Base-by-base conservation (phyloP, 2,329 filamentous ascomycete species). In the Alternaria sp. region DNA sequence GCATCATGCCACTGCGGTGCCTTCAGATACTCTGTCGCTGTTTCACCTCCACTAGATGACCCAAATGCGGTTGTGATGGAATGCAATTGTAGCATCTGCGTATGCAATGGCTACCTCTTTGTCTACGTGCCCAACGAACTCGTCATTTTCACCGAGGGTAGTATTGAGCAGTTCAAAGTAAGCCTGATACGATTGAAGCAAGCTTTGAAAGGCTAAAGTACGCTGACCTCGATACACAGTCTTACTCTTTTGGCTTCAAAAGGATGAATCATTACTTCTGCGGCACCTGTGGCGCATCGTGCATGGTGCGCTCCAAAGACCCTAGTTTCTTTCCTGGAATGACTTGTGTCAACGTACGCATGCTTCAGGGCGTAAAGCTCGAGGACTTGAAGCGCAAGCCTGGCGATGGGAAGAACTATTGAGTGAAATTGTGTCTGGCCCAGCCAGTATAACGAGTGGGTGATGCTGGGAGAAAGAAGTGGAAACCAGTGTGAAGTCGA, bases 31-130 rank as follows among this genome's bases (percentile, higher is more conserved):
- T 78, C 78, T 14, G 75, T 86, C n/a, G 82, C 75, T 12, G 76
- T 85, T 32, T 81, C 82, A 22, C 83, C 84, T 22, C 81, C 84
- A 5, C 76, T 86, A 38, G 75, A 80, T 12, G 78, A 82, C 63
- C 63, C 62, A 11, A 58, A 32, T 16, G 74, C 81, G 58, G 66
- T 75, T 55, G 79, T 85, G 7, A 46, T 80, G 20, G 65, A 79
- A 22, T 87, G 85, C 78, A 85, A 82, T 67, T 87, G 85, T 72
- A 86, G 84, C 36, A 82, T 83, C 58, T 87, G 85, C 68, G 71
- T 75, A 1, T 79, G 82, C n/a, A 79, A 82, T 36, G 85, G 85
- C 0, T 85, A 86, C 59, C 75, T 86, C 24, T 76, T 86, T 28
- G 77, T 85, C 54, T 74, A 73, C 54, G 56, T 68, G 12, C 58